These are phyloP conservation scores for Vigna nakashimae DNA, from an alignment of 306 rosid genomes.

Conservation along the genomic window DNA sequence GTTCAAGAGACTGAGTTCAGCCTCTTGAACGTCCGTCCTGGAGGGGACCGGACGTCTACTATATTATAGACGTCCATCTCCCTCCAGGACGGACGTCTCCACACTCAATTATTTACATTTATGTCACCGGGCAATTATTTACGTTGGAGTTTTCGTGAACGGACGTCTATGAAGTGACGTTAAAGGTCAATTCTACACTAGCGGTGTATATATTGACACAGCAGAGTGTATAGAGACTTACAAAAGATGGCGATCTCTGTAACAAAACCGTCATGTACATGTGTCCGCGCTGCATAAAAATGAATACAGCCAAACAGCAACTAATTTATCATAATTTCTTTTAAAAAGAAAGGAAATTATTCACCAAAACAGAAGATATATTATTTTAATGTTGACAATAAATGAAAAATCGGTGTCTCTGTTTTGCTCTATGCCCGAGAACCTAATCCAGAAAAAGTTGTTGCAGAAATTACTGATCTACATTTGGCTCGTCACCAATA, in stretches of 20 bases:
- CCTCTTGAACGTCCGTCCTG: no score
- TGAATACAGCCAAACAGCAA: constrained; percentile 40
- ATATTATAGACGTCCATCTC: no score
- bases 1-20: no score
- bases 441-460: constrained; percentile 26
- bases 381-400: constrained; percentile 35
- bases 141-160: no score
- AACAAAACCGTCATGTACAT: constrained; percentile 36
- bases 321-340: constrained; percentile 23
- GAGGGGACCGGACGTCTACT: no score
- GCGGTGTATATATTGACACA: neutral
- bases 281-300: constrained; percentile 43
- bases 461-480: constrained; percentile 33
- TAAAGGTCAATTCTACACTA: no score
- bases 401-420: constrained; percentile 33
- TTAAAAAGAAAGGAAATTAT: no score
- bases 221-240: constrained; percentile 12
- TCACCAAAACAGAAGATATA: constrained; percentile 20
- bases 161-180: no score
- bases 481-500: neutral
- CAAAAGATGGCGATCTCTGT: constrained; percentile 1
- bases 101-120: no score
- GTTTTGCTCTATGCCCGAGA: constrained; percentile 8
- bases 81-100: no score
- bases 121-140: no score